A percentile compares a stretch with the other conserved stretches of the same genome.
phyloP scores from a whole-genome alignment of 2,329 filamentous ascomycete species.

The Hypomyces perniciosus region DNA sequence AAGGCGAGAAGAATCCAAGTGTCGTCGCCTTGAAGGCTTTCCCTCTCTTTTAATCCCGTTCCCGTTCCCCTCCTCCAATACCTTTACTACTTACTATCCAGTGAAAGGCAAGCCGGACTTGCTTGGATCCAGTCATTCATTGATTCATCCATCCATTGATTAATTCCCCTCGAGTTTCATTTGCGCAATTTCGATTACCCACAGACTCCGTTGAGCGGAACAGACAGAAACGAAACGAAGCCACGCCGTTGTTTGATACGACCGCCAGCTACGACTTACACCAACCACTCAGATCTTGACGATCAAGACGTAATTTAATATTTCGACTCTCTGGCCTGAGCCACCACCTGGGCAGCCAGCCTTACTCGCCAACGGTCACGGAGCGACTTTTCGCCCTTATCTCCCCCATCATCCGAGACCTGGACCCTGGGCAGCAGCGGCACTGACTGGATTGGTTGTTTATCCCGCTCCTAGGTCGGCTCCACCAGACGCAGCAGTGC shows the following conservation, averaged over 20 bases:
- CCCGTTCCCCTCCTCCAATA: conserved; percentile 22
- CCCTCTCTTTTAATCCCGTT: conserved; percentile 35
- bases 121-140: conserved; percentile 48
- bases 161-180: conserved; percentile 13
- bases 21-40: conserved; percentile 41
- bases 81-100: conserved; percentile 26
- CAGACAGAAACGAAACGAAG: conserved; percentile 11
- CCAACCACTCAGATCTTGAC: conserved; percentile 20
- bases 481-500: conserved; percentile 15
- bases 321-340: conserved; percentile 3
- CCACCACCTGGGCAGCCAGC: conserved; percentile 7
- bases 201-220: conserved; percentile 5
- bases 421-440: conserved; percentile 16
- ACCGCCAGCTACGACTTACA: conserved; percentile 18
- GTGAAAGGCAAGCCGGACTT: conserved; percentile 56
- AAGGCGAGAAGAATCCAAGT: conserved; percentile 45
- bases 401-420: conserved; percentile 17
- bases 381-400: conserved; percentile 9
- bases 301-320: conserved; percentile 28
- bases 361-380: conserved; percentile 4
- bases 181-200: conserved; percentile 17
- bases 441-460: conserved; percentile 15
- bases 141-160: not conserved
- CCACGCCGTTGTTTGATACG: conserved; percentile 24
- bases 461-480: conserved; percentile 25